Evolutionary conservation across 2,329 filamentous ascomycete genomes (phyloP), one percentile per base, ranked within the genome.

Genomic region (Fusarium sp.): DNA sequence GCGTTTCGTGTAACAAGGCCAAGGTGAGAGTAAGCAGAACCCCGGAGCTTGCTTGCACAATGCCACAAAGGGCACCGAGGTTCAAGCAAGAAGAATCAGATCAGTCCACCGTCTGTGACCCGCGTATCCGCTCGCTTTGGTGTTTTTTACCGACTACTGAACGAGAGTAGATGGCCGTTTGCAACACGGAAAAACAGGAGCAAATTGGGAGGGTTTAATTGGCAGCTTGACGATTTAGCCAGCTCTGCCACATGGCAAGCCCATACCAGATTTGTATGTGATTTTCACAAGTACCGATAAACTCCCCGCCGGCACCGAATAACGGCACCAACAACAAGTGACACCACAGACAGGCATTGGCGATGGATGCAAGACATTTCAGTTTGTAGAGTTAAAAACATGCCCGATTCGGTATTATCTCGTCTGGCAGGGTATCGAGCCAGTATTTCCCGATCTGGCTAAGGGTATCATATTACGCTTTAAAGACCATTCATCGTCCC

Each of bases 401-500:
- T 20, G 25, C 16, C 20, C 5, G 42, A 45, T 57, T 61, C 60
- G 65, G 47, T 61, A 74, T 69, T 38, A 57, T 65, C 68, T 72
- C 40, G 65, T 61, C 61, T 47, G 58, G 60, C 27, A 52, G 47
- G 27, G 42, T 62, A 64, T 60, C 56, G 50, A 57, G 54, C 33
- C 59, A 71, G 40, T 63, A 69, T 63, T 38, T 63, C 68, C 71
- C 69, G 36, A 69, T 65, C 64, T 56, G 54, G 65, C 35, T 36
- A 57, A 59, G 71, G 71, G 71, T 74, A 74, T 74, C 71, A 72
- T 74, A 52, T 56, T 74, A 22, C 71, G 71, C 71, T 65, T 68
- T 36, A 72, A 65, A 74, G 58, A 65, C 50, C 63, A 74, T 67
- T 66, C 45, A 57, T 71, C 33, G 3, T 40, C 56, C 18, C 56